phyloP scores from a whole-genome alignment of 2,329 filamentous ascomycete genomes.

The Magnaporthales sp. region DNA sequence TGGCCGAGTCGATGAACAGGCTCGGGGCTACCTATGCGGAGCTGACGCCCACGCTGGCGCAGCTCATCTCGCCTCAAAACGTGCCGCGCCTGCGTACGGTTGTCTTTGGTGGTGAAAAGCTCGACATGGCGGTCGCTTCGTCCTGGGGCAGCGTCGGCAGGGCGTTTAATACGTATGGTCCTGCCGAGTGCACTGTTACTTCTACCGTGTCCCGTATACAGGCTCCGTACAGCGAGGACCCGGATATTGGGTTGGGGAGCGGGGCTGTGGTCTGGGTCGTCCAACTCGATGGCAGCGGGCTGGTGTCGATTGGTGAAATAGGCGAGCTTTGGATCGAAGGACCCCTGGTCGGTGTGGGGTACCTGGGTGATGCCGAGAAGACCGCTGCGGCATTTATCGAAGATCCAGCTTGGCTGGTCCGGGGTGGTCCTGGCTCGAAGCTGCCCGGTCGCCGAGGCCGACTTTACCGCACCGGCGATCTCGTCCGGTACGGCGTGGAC shows the following conservation, averaged over 20 bases:
- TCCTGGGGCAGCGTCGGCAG: not conserved
- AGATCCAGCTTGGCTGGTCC: not conserved
- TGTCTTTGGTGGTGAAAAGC: not conserved
- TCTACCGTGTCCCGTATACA: not conserved
- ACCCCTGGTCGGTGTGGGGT: not conserved
- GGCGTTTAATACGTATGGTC: not conserved
- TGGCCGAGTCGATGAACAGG: not conserved
- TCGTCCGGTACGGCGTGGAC: not conserved
- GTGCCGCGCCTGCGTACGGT: not conserved
- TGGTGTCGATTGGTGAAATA: not conserved
- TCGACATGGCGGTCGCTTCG: not conserved
- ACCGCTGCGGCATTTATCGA: not conserved
- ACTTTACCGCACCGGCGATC: constrained; percentile 10
- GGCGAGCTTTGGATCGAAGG: not conserved
- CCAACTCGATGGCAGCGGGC: not conserved
- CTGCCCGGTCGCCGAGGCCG: not conserved
- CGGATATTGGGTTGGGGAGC: not conserved
- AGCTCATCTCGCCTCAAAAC: no score
- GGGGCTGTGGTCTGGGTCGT: not conserved
- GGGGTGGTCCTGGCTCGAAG: no score
- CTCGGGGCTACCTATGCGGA: not conserved
- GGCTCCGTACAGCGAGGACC: not conserved
- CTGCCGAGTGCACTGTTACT: not conserved
- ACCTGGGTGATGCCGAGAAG: not conserved
- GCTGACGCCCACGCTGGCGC: not conserved